Base-by-base conservation (phyloP, 495 filamentous ascomycete species). In the Aspergillus panamensis region DNA sequence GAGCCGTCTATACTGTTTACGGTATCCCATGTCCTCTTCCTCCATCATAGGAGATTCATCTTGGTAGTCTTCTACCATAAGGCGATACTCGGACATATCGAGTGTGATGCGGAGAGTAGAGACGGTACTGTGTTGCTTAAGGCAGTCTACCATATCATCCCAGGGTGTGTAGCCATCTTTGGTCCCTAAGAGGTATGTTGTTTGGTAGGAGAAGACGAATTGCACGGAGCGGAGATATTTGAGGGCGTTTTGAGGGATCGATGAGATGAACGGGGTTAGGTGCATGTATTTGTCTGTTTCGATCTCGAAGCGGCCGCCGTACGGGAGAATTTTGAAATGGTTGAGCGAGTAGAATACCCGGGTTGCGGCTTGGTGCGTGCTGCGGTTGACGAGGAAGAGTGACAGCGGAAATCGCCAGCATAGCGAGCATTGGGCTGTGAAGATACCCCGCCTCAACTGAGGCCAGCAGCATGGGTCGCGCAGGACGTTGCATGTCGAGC, bases 311-410 rank as follows among this genome's bases (percentile, higher is more conserved):
- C 25, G 12, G 25, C 20, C 7, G 3, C 47, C 12, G 31, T 49
- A 49, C 10, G 14, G 25, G 12, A 30, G 10, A 2, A 49, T 16
- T 13, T 49, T 29, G 20, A 49, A 49, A 31, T 49, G 47, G 12
- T 49, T 49, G 47, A 13, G 12, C 8, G 47, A 49, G 47, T 49
- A 49, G 25, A 49, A 49, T 2, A 49, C 29, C 20, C 47, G 47
- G 20, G 47, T 49, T 31, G 47, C 47, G 25, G 25, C 47, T 3
- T 29, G 19, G 25, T 31, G 20, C 47, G 29, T 49, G 19, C 16
- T 12, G 4, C 47, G 47, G 3, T n/a, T 49, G 8, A 16, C 13
- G 1, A 49, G 47, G 25, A 49, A 49, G 12, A 49, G 47, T 7
- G 20, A 14, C 6, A 30, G 12, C 19, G 47, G 47, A n/a, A 49